These are phyloP conservation scores for Backusella mclennaniae DNA, from an alignment of 192 early-diverging fungal genomes.

Conservation along the genomic window DNA sequence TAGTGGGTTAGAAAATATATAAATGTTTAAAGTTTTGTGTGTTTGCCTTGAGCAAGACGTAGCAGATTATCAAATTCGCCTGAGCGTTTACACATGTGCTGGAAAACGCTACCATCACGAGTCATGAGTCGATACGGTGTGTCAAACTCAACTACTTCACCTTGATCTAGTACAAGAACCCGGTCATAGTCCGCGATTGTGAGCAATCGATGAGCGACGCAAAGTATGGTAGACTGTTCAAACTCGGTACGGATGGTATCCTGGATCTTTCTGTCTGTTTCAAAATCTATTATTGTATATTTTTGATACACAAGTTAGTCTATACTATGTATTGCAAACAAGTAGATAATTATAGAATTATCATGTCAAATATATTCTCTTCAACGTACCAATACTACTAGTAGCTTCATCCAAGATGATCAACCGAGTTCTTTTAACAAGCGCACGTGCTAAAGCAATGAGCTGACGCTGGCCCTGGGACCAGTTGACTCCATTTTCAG, in stretches of 20 bases:
- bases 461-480: slow-evolving; percentile 56
- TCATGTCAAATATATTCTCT: too few relatives aligned
- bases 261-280: background rate
- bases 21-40: background rate
- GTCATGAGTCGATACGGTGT: background rate
- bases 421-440: slow-evolving; percentile 51
- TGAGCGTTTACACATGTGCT: background rate
- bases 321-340: too few relatives aligned
- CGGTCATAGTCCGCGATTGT: background rate
- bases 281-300: background rate
- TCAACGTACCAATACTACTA: slow-evolving; percentile 34
- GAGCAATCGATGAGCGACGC: background rate
- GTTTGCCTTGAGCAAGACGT: background rate
- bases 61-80: background rate
- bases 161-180: background rate
- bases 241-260: background rate
- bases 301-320: too few relatives aligned
- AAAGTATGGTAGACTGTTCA: background rate
- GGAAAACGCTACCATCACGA: background rate
- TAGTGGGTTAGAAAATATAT: background rate
- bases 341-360: too few relatives aligned
- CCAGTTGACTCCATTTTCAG: slow-evolving; percentile 58
- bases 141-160: background rate
- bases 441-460: slow-evolving; percentile 59
- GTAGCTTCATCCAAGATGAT: slow-evolving; percentile 72